A percentile compares a stretch with the other conserved stretches of the same genome.
These are phyloP conservation scores for Primulina eburnea DNA, from an alignment of 257 asterid genomes.

Conservation along the genomic window DNA sequence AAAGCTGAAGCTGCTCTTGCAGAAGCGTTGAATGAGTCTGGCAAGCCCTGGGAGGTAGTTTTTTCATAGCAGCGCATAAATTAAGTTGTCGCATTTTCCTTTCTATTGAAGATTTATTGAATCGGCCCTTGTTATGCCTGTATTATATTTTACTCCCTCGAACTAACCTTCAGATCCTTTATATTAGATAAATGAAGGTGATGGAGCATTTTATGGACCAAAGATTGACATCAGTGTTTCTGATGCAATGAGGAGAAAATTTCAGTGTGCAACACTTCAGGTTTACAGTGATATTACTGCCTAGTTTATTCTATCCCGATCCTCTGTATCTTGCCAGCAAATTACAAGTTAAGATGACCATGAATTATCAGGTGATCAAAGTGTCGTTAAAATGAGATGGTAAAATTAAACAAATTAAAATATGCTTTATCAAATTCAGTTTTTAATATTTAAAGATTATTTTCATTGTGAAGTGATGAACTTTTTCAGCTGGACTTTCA, in stretches of 20 bases:
- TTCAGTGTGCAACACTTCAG: slow-evolving; percentile 98
- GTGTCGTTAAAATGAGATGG: background rate
- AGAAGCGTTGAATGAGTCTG: slow-evolving; percentile 87
- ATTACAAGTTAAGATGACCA: background rate
- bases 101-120: background rate
- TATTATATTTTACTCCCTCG: slow-evolving; percentile 15
- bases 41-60: slow-evolving; percentile 94
- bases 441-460: slow-evolving; percentile 2
- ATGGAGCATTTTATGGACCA: slow-evolving; percentile 98
- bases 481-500: slow-evolving; percentile 94
- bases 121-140: slow-evolving; percentile 4
- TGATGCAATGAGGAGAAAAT: slow-evolving; percentile 95
- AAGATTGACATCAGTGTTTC: slow-evolving; percentile 87
- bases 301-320: slow-evolving; percentile 9
- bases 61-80: slow-evolving; percentile 7
- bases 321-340: background rate
- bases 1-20: slow-evolving; percentile 89
- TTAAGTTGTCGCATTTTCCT: background rate
- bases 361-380: background rate
- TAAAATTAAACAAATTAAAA: background rate
- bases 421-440: background rate
- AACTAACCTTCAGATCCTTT: slow-evolving; percentile 28
- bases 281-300: slow-evolving; percentile 31
- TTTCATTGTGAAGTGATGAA: slow-evolving; percentile 22
- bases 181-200: slow-evolving; percentile 81